These are phyloP conservation scores for Nadsonia starkeyi-henricii DNA, from an alignment of 1,139 yeast genomes.

Conservation along the genomic window DNA sequence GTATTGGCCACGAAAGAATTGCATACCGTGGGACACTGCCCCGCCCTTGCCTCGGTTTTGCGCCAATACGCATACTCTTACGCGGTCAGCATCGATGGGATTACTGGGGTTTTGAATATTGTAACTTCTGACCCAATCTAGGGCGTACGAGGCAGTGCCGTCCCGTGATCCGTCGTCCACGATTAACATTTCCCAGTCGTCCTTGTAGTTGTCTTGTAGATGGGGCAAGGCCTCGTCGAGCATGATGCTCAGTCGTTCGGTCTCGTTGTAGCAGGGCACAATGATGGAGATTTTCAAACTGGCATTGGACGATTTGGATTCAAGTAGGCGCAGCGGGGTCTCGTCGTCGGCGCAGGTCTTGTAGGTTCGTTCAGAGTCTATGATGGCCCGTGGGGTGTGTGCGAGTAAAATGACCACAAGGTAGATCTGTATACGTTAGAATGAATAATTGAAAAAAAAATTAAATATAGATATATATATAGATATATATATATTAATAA, in stretches of 20 bases:
- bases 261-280: slow-evolving; percentile 86
- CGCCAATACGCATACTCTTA: slow-evolving; percentile 55
- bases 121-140: slow-evolving; percentile 37
- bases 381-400: background rate
- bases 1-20: slow-evolving; percentile 57
- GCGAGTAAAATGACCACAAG: background rate
- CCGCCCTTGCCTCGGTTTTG: slow-evolving; percentile 94
- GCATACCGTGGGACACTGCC: slow-evolving; percentile 89
- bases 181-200: slow-evolving; percentile 57
- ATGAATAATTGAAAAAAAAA: no score
- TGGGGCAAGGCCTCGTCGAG: slow-evolving; percentile 59
- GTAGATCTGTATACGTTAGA: no score
- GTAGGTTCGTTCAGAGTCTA: background rate
- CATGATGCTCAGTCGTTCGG: slow-evolving; percentile 57
- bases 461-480: no score
- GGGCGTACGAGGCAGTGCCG: slow-evolving; percentile 61
- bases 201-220: slow-evolving; percentile 27
- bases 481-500: no score
- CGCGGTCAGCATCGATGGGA: slow-evolving; percentile 39
- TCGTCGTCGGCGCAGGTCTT: background rate
- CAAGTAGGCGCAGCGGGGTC: background rate
- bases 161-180: slow-evolving; percentile 90
- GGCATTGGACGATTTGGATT: background rate
- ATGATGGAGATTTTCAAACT: slow-evolving; percentile 43
- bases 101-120: slow-evolving; percentile 21